Evolutionary conservation across 73 alveolate species (phyloP), one percentile per base, ranked within the genome.

Genomic region (Paramecium pentaurelia): DNA sequence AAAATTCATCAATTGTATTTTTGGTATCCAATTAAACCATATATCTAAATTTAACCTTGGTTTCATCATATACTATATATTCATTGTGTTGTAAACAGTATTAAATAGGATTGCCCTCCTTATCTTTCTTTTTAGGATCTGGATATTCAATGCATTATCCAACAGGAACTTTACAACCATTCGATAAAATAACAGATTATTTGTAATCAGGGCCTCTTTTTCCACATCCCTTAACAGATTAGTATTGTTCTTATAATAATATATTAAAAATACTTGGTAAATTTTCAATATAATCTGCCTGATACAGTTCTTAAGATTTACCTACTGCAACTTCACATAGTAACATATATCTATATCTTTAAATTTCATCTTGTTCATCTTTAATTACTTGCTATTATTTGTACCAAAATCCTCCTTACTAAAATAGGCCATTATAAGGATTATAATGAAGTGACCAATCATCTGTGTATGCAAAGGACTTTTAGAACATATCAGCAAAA

Each of bases 261-360:
- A 36, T 25, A 45, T 42, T 3, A 20, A 85, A 86, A 85, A 83
- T 90, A 86, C 94, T 88, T 34, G 92, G 85, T 71, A 93, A 87
- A 37, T 88, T 93, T 49, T 91, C 95, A 51, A 85, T 87, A 86
- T 84, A 77, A n/a, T 93, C 85, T 92, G 87, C 37, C 16, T 93
- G 70, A 18, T 22, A 64, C 5, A 95, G 86, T 83, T 96, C 92
- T 91, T 97, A 86, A 14, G 86, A 77, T 8, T 98, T 94, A 18
- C 99, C 99, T 38, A 97, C 92, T 12, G 99, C 99, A 51, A 96
- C 99, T 89, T 98, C 99, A 92, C 99, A 98, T 20, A 98, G 95
- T 42, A 96, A 93, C 45, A 97, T 70, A 86, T 92, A 59, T 92
- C 95, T 94, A 92, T 93, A 80, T 44, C 86, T 71, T 42, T 38